Conservation (phyloP, 768 basidiomycete genomes). For the Hypholoma fasciculare region DNA sequence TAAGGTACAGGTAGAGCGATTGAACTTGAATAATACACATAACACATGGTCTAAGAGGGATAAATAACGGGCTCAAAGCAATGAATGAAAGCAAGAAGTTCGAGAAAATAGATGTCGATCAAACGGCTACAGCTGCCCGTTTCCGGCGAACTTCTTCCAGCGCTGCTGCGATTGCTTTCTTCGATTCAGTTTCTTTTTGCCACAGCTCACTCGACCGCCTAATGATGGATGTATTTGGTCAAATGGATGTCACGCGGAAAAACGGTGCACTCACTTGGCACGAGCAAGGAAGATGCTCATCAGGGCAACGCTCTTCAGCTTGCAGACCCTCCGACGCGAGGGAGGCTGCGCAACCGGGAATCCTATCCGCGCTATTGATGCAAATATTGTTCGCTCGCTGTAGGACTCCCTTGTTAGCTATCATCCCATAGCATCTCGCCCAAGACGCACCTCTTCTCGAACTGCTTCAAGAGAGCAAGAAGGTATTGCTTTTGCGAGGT, state of each 20-base stretch:
- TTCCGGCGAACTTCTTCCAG: constrained; percentile 68
- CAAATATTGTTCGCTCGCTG: constrained; percentile 54
- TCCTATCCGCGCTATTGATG: constrained; percentile 75
- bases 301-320: constrained; percentile 56
- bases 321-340: constrained; percentile 37
- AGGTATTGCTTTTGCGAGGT: constrained; percentile 90
- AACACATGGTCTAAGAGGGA: constrained; percentile 13
- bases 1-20: constrained; percentile 15
- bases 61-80: not conserved
- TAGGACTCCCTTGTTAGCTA: not conserved
- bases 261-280: constrained; percentile 47
- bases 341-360: constrained; percentile 50
- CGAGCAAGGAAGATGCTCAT: constrained; percentile 67
- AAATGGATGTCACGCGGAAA: not conserved
- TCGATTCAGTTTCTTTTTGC: constrained; percentile 61
- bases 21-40: constrained; percentile 9
- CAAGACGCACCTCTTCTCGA: constrained; percentile 66
- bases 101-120: constrained; percentile 8
- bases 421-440: not conserved
- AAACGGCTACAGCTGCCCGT: constrained; percentile 29
- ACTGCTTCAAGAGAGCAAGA: constrained; percentile 64
- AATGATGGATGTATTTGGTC: constrained; percentile 1
- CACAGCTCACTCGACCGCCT: constrained; percentile 66
- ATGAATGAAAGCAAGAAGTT: not conserved
- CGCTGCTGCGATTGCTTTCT: constrained; percentile 62